These are phyloP conservation scores for Plectranthus barbatus DNA, from an alignment of 257 asterid genomes.

Conservation along the genomic window DNA sequence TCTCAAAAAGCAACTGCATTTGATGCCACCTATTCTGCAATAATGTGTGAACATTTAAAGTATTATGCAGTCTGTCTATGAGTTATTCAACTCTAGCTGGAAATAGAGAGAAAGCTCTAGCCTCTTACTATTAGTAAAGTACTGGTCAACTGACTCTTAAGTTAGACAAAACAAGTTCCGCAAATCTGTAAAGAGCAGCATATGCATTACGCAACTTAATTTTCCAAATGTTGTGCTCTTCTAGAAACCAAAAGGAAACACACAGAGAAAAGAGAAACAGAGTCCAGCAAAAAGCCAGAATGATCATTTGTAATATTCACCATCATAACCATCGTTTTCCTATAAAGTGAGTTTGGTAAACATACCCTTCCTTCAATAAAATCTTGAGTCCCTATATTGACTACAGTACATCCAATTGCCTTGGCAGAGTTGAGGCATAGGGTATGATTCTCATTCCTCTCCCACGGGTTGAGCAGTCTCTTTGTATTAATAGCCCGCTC, in stretches of 20 bases:
- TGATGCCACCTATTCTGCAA: neutral
- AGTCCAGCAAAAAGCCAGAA: neutral
- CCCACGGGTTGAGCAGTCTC: constrained; percentile 92
- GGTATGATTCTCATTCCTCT: constrained; percentile 96
- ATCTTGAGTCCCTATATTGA: constrained; percentile 94
- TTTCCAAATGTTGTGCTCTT: neutral
- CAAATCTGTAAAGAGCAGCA: neutral
- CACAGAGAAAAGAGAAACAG: neutral
- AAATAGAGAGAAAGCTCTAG: neutral
- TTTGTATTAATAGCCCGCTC: constrained; percentile 95
- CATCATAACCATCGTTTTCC: neutral
- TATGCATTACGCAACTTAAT: neutral
- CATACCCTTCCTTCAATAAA: constrained; percentile 97
- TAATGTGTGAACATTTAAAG: neutral
- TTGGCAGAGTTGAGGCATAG: constrained; percentile 96
- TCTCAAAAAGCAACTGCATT: neutral
- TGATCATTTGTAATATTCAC: neutral
- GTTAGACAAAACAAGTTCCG: neutral
- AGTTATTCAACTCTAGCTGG: neutral
- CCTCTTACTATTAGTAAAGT: neutral
- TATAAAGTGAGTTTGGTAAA: neutral
- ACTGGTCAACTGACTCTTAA: neutral
- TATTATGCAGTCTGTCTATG: neutral
- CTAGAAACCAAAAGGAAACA: neutral
- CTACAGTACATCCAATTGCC: constrained; percentile 97